Percentiles rank a stretch among this genome's conserved stretches.
Evolutionary conservation across 1,284 basidiomycete species (phyloP).

Genomic region (Ganoderma resinaceum): DNA sequence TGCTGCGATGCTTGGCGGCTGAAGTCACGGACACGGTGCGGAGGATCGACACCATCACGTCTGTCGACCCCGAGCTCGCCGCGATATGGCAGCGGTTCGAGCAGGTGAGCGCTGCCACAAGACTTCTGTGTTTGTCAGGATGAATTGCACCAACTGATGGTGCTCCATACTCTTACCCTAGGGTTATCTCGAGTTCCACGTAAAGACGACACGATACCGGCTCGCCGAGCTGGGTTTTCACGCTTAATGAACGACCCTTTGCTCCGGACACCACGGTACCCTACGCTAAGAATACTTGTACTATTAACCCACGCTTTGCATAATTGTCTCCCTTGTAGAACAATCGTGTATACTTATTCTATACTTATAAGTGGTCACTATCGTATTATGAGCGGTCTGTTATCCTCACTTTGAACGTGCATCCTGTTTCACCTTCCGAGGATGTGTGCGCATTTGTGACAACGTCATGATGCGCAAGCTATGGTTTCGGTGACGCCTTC

Average conservation of each 20-base stretch:
- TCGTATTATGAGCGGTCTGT: not conserved
- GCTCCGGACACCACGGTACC: not conserved
- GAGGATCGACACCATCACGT: conserved; percentile 9
- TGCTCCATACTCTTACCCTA: not conserved
- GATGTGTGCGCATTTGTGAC: too few species aligned
- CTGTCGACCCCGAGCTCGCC: conserved; percentile 7
- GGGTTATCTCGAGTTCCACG: conserved; percentile 14
- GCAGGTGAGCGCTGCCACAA: not conserved
- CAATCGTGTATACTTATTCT: not conserved
- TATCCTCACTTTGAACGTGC: too few species aligned
- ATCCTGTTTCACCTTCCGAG: too few species aligned
- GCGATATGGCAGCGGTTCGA: conserved; percentile 5
- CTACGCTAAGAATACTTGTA: too few species aligned
- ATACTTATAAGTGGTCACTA: not conserved
- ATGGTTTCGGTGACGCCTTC: not conserved
- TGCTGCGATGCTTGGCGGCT: conserved; percentile 13
- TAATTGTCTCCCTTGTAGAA: not conserved
- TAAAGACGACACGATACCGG: conserved; percentile 16
- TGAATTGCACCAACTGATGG: conserved; percentile 2
- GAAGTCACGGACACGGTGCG: conserved; percentile 17
- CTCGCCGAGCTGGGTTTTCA: conserved; percentile 12
- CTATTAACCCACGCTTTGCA: not conserved
- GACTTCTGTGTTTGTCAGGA: not conserved
- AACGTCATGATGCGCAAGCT: not conserved
- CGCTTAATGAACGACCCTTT: conserved; percentile 3